Conservation (phyloP, 176 grass and related monocot genomes). For the Puccinellia tenuiflora region DNA sequence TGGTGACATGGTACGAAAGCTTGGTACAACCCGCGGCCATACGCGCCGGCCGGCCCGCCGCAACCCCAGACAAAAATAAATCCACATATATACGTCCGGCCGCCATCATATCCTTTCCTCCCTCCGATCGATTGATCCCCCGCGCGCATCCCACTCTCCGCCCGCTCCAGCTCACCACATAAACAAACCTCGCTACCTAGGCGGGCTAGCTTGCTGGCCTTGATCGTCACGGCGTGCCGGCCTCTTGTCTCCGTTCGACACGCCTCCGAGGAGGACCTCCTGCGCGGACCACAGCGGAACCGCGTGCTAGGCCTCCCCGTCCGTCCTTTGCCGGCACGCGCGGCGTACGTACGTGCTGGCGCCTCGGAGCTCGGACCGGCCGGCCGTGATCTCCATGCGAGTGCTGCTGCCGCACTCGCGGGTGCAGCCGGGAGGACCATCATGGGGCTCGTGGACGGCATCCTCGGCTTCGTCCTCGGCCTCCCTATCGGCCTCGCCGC, state of each 20-base stretch:
- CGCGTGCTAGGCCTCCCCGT: not conserved
- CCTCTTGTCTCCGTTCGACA: not conserved
- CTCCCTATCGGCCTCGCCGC: conserved; percentile 33
- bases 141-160: not conserved
- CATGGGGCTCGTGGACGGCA: conserved; percentile 36
- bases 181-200: not conserved
- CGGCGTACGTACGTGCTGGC: not conserved
- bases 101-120: not conserved
- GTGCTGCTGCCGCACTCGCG: not conserved
- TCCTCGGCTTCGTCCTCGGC: conserved; percentile 43
- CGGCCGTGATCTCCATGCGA: not conserved
- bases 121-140: not conserved
- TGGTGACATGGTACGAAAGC: too few relatives aligned
- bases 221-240: not conserved
- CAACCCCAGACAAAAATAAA: not conserved
- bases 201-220: not conserved
- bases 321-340: not conserved
- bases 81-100: not conserved
- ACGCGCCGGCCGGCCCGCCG: too few relatives aligned
- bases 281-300: not conserved
- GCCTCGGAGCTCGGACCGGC: not conserved
- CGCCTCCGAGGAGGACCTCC: not conserved
- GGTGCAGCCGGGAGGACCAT: not conserved
- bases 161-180: not conserved
- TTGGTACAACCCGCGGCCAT: too few relatives aligned